Base-by-base conservation (phyloP, 2,329 filamentous ascomycete genomes). In the Fragosphaeria purpurea region DNA sequence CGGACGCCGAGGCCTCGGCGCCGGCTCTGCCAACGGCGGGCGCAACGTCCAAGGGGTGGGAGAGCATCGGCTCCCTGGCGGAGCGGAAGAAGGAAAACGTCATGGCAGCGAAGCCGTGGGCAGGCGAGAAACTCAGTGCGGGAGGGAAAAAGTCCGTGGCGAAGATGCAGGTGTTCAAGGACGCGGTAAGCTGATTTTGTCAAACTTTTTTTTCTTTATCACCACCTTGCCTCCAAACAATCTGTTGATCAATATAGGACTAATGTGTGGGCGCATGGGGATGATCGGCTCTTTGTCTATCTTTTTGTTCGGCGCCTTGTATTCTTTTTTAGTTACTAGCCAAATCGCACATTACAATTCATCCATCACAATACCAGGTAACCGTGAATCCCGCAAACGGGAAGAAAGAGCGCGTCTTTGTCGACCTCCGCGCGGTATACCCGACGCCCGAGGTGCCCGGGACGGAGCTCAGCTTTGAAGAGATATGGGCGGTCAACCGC, bases 71-170 rank as follows among this genome's bases (percentile, higher is more conserved):
- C 34, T 88, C 88, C 1, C 70, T 96, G 53, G 79, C 82, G 47
- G 86, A 95, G 54, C 79, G 93, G 46, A 95, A 88, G 74, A 98
- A 97, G 75, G 93, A 98, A 67, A 98, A 98, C 62, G 74, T 76
- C 6, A 72, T 90, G 57, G 88, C 91, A 63, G 81, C 90, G 9
- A 90, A 85, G 63, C 88, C 91, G 22, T 96, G 90, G 93, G 85
- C 75, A 9, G 93, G 93, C 32, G 89, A 97, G 71, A 96, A 86
- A 41, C 69, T 98, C 59, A 88, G 91, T 67, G 86, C 82, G 3
- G 88, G 86, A 41, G 91, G 88, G 60, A 93, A 88, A 71, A 87
- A 88, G 70, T 80, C 74, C 42, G 80, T 76, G 49, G 76, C 83
- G 49, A 97, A 96, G 74, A 85, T 98, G 82, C 74, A 84, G 62